A percentile compares a stretch with the other conserved stretches of the same genome.
phyloP scores from a whole-genome alignment of 2,329 filamentous ascomycete genomes.

The Claviceps spartinae region DNA sequence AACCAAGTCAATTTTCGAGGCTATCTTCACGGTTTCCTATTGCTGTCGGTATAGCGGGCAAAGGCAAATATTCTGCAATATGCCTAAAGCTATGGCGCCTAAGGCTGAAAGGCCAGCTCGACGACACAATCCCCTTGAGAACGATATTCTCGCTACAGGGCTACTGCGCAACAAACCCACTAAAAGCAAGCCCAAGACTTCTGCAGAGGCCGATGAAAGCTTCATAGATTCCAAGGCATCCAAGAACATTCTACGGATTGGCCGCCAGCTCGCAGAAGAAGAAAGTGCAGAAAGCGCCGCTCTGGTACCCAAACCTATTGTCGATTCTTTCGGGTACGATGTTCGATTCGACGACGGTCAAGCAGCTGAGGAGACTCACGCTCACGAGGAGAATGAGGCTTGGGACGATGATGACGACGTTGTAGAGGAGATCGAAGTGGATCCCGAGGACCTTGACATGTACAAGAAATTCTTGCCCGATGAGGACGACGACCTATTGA shows the following conservation, averaged over 20 bases:
- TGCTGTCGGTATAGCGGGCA: neutral
- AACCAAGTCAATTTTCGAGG: neutral
- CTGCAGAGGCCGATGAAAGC: constrained; percentile 46
- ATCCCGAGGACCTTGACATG: constrained; percentile 75
- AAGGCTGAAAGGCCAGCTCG: constrained; percentile 44
- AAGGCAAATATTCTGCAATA: constrained; percentile 23
- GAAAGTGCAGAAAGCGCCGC: constrained; percentile 33
- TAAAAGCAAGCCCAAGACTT: constrained; percentile 53
- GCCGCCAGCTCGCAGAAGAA: constrained; percentile 77
- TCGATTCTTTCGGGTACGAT: constrained; percentile 63
- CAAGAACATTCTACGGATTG: constrained; percentile 76
- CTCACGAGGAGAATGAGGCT: constrained; percentile 47
- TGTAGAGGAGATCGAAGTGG: constrained; percentile 63
- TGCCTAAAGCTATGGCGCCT: constrained; percentile 66
- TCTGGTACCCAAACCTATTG: constrained; percentile 24
- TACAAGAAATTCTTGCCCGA: constrained; percentile 82
- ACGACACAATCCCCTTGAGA: constrained; percentile 81
- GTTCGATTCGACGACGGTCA: constrained; percentile 51
- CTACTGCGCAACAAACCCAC: constrained; percentile 61
- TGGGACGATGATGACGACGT: constrained; percentile 71
- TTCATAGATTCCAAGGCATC: constrained; percentile 85
- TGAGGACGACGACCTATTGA: constrained; percentile 58
- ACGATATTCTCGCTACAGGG: constrained; percentile 64
- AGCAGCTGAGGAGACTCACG: constrained; percentile 28
- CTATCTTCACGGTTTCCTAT: neutral